phyloP scores from a whole-genome alignment of 805 yeast species.

The Candida parachauliodes region DNA sequence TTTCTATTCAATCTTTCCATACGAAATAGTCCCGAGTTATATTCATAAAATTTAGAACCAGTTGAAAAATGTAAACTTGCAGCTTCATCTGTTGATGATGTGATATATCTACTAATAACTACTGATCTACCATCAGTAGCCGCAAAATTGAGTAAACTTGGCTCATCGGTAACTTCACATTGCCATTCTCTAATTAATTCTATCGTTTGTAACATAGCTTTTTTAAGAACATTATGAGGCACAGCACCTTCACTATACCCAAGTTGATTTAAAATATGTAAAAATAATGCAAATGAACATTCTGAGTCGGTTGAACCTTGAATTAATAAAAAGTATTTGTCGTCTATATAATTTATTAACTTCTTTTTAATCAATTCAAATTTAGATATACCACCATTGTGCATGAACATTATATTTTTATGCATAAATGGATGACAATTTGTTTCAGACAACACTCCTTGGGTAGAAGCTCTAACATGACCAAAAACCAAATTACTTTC shows the following conservation, averaged over 20 bases:
- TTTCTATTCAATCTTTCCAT: conserved; percentile 93
- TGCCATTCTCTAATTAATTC: conserved; percentile 79
- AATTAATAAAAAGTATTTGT: conserved; percentile 71
- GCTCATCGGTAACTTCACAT: conserved; percentile 53
- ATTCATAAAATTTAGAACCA: conserved; percentile 87
- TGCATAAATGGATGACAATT: conserved; percentile 95
- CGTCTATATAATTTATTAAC: conserved; percentile 68
- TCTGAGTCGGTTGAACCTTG: conserved; percentile 97
- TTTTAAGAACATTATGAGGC: conserved; percentile 55
- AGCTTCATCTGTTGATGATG: conserved; percentile 89
- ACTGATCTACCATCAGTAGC: conserved; percentile 89
- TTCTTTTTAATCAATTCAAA: conserved; percentile 71
- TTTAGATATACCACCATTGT: conserved; percentile 84
- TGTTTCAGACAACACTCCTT: conserved; percentile 90
- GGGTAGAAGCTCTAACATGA: conserved; percentile 93
- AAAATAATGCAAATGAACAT: conserved; percentile 85
- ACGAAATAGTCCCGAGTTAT: conserved; percentile 84
- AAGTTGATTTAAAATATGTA: conserved; percentile 70
- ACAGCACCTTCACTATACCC: conserved; percentile 65
- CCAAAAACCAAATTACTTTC: conserved; percentile 83
- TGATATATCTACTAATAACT: conserved; percentile 83
- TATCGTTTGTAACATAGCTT: conserved; percentile 72
- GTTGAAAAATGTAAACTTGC: conserved; percentile 94
- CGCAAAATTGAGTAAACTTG: conserved; percentile 88
- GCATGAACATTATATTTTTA: conserved; percentile 92